Base-by-base conservation (phyloP, 192 early-diverging fungal genomes). In the Rhizoclosmatium globosum region DNA sequence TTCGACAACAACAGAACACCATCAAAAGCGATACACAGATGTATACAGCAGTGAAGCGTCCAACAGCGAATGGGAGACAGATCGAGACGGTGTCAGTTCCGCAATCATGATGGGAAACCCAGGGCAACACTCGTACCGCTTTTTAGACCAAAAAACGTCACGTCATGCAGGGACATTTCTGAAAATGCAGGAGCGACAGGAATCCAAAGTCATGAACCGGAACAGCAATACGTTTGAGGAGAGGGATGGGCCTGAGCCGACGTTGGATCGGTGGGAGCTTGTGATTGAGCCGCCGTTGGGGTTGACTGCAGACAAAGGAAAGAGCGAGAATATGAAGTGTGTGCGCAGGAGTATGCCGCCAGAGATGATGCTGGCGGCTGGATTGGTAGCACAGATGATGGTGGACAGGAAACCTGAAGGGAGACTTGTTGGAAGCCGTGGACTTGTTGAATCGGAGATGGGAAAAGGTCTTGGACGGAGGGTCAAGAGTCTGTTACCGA, bases 351-450 rank as follows among this genome's bases (percentile, higher is more conserved):
- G 53, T 41, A 59, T 72, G 57, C 70, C 70, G 2, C 70, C 70
- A 19, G 70, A 72, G 56, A 72, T 72, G 70, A 53, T 72, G n/a
- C 70, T 72, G 7, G 70, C 70, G 38, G 70, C 48, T 41, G 53
- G 48, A 50, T 31, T 72, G 17, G 70, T 72, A 15, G 70, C 70
- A 1, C 70, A 72, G 38, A 72, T 72, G 70, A 72, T 72, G 70
- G 70, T 72, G 47, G 53, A 72, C 47, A 39, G 70, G 15, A 68
- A 68, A 23, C 62, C 23, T 3, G 70, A 19, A 2, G 70, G 70
- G 4, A 59, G 70, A 38, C 38, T 53, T 4, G 56, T 57, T 58
- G 47, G 70, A 31, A 57, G 4, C 42, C 48, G 70, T 9, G 70
- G 70, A 41, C n/a, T 72, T 9, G 48, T 59, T 17, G 70, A 72